Evolutionary conservation across 768 basidiomycete species (phyloP), one percentile per base, ranked within the genome.

Genomic region (Tricholoma matsutake): DNA sequence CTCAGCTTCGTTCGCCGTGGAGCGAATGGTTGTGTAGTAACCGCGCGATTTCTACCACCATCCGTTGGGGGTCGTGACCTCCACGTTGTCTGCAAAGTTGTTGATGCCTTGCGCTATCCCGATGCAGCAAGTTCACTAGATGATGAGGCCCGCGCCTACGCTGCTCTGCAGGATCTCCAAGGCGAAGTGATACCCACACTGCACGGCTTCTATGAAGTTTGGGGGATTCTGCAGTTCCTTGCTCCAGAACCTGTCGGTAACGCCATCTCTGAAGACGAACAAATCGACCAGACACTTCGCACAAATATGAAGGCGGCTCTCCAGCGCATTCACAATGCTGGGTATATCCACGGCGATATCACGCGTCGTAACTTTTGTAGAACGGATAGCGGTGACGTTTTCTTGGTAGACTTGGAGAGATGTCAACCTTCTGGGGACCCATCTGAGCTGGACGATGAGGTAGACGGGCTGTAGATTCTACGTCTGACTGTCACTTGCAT

Each of bases 291-390:
- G 29, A 13, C 22, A 29, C 41, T 67, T 58, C 63, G 60, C 18
- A 39, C 20, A 35, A 64, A 60, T 35, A 65, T 65, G 66, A 67
- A 57, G 64, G 43, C 41, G n/a, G 64, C 59, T 52, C 62, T 67
- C 54, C 18, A 25, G 22, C 22, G 22, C 22, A 25, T 25, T 25
- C 22, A 25, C 22, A 25, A 25, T 25, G 22, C 22, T 25, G 22
- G 22, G 22, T 25, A 25, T 25, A 25, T 25, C 22, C 22, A 25
- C 22, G 22, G 22, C 22, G 37, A 57, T 39, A 47, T 57, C 22
- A 37, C 34, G 22, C 56, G 20, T 41, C 29, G 34, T 31, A 57
- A 57, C 39, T 41, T 57, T 43, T 57, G 56, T 28, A 18, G 18
- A 22, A 45, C 43, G 43, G 39, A 31, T 25, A 25, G 29, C 7